Conservation (phyloP, 2,329 filamentous ascomycete genomes). For the Hypoxylon sp. region DNA sequence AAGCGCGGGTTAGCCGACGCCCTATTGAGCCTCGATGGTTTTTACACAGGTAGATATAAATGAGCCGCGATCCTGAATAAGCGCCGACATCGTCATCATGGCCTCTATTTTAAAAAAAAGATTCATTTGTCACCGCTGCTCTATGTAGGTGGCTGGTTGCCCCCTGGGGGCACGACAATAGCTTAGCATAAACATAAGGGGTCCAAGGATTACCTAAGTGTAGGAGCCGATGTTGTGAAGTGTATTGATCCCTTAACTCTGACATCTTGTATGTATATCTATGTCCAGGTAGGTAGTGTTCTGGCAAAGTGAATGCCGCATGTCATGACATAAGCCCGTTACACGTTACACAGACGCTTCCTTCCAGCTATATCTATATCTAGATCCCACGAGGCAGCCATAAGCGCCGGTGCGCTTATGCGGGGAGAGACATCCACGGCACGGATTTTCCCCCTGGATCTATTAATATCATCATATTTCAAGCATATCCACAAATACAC, state of each 20-base stretch:
- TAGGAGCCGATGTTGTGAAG: background rate
- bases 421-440: too few species aligned
- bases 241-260: background rate
- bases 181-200: background rate
- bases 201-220: background rate
- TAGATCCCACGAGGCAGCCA: background rate
- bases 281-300: too few species aligned
- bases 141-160: background rate
- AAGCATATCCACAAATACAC: too few species aligned
- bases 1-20: background rate
- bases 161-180: background rate
- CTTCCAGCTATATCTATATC: background rate
- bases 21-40: conserved; percentile 2
- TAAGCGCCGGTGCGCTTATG: background rate
- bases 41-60: background rate
- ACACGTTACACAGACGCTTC: background rate
- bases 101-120: background rate
- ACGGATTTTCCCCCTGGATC: too few species aligned
- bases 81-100: background rate
- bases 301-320: background rate
- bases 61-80: background rate
- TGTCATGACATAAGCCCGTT: background rate
- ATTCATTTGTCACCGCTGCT: background rate
- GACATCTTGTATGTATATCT: background rate
- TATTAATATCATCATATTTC: too few species aligned